These are phyloP conservation scores for Fusarium paranaense DNA, from an alignment of 2,329 filamentous ascomycete species.

Conservation along the genomic window DNA sequence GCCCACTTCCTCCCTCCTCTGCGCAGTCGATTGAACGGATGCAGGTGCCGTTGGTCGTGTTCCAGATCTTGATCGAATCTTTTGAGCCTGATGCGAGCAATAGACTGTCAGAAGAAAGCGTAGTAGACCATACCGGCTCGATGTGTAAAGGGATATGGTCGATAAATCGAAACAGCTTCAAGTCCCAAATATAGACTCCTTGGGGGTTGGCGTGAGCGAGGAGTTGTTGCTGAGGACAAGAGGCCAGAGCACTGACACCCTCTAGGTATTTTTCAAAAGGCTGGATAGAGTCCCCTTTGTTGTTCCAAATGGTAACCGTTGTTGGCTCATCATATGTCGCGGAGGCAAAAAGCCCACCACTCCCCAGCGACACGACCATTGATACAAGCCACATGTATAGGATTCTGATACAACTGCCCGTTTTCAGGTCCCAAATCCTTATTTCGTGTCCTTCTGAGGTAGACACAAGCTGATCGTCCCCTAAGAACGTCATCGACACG, in stretches of 20 bases:
- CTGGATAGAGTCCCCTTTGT: neutral
- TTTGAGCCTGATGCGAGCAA: neutral
- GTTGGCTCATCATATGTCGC: rapidly evolving
- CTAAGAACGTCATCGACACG: neutral
- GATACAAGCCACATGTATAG: rapidly evolving
- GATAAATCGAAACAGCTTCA: neutral
- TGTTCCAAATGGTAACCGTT: no score
- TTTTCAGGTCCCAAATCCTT: neutral
- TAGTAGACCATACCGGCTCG: neutral
- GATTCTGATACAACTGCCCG: neutral
- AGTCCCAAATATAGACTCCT: neutral
- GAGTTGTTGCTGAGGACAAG: neutral
- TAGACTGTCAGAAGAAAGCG: neutral
- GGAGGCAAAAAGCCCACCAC: neutral
- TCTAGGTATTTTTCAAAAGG: rapidly evolving
- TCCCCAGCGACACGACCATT: neutral
- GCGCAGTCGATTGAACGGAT: neutral
- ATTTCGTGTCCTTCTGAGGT: no score
- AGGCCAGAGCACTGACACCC: rapidly evolving
- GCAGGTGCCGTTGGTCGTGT: neutral
- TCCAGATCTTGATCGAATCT: neutral
- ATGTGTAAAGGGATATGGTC: neutral
- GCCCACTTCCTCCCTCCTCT: rapidly evolving
- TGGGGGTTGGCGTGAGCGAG: neutral
- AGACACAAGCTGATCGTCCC: neutral